Evolutionary conservation across 768 basidiomycete species (phyloP).

Genomic region (Lentinula sp.): DNA sequence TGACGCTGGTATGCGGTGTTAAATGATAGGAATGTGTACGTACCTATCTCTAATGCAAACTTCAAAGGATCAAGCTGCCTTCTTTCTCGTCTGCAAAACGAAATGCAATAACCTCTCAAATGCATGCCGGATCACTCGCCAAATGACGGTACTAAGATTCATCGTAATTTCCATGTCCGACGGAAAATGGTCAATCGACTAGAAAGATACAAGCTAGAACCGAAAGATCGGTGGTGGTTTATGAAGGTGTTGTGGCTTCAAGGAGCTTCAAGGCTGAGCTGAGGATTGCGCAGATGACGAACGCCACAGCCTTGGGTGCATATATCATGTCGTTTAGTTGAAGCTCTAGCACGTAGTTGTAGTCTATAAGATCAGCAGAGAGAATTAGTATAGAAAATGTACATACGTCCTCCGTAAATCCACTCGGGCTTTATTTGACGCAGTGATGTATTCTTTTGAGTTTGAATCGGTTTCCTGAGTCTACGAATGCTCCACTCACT

Average conservation of each 20-base stretch:
- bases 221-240: too few relatives aligned
- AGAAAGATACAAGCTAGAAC: background rate
- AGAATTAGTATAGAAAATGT: too few relatives aligned
- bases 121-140: background rate
- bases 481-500: background rate
- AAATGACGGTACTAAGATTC: background rate
- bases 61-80: background rate
- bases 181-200: background rate
- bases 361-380: too few relatives aligned
- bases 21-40: background rate
- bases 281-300: too few relatives aligned
- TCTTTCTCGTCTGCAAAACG: background rate
- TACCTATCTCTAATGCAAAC: background rate
- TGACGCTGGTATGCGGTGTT: background rate
- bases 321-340: too few relatives aligned
- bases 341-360: too few relatives aligned
- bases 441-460: background rate
- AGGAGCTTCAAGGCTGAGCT: too few relatives aligned
- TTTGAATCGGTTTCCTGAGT: background rate
- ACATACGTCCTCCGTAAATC: background rate
- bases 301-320: too few relatives aligned
- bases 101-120: background rate
- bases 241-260: too few relatives aligned
- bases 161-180: background rate
- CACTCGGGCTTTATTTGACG: background rate